Evolutionary conservation across 73 alveolate species (phyloP), one percentile per base, ranked within the genome.

Genomic region (Paramecium caudatum): DNA sequence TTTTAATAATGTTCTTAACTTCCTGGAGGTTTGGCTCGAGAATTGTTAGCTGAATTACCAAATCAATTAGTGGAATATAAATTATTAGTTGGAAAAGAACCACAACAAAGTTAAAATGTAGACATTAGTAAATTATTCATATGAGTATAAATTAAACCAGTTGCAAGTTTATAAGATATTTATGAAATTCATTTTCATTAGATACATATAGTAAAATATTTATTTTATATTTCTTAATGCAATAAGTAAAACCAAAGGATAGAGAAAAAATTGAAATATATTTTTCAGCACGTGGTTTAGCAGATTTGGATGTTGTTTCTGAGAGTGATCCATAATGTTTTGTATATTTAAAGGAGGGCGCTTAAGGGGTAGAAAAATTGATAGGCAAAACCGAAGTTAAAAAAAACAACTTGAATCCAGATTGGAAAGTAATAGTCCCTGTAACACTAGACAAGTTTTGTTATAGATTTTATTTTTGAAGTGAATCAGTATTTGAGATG

Each of bases 381-480:
- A 39, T 94, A 19, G 96, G 96, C 1, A 82, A 74, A 32, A 95
- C 96, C 1, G 98, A 95, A 82, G 82, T 90, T 15, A 32, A 80
- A 27, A 61, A 90, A 12, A 90, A 95, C 87, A 94, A 91, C 46
- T 80, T 95, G 21, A 95, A 93, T 69, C 98, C 98, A 21, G 94
- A 91, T 48, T 95, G 93, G 80, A 33, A 47, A n/a, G 68, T 47
- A 47, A 47, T 47, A 47, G n/a, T 39, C 5, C 4, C n/a, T 10
- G 10, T 10, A 10, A 8, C 7, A 7, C n/a, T 47, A 61, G 32
- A 91, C 63, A 19, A 21, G 82, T 21, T 27, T 94, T 46, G 90
- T 48, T 39, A 48, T 95, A 10, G 96, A 95, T 70, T 96, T 65
- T 65, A 94, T 65, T 86, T 96, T 96, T 82, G 98, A 96, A 91